phyloP scores from a whole-genome alignment of 257 asterid species.

The Coffea canephora region DNA sequence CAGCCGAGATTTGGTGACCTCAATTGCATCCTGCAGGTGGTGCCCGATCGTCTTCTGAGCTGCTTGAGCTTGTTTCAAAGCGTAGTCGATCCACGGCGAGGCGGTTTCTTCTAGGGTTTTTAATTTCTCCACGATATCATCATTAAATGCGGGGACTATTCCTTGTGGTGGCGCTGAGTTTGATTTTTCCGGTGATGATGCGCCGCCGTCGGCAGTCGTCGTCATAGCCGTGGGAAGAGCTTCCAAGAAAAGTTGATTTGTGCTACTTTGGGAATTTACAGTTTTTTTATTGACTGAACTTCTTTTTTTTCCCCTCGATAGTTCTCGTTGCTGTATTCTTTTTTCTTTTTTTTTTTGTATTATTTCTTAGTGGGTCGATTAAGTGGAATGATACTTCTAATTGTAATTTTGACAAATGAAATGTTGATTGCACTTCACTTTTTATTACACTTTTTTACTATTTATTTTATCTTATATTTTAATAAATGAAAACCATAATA shows the following conservation, averaged over 20 bases:
- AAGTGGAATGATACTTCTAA: too few species aligned
- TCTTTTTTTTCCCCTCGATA: too few species aligned
- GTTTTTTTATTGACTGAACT: background rate
- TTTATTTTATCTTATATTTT: too few species aligned
- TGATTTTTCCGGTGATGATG: conserved; percentile 15
- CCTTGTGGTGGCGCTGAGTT: conserved; percentile 16
- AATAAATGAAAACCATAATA: too few species aligned
- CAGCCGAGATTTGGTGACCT: conserved; percentile 60
- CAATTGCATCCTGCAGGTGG: conserved; percentile 57
- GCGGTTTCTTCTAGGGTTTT: conserved; percentile 22
- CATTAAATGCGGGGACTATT: background rate
- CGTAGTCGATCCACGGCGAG: conserved; percentile 63
- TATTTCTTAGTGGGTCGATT: too few species aligned
- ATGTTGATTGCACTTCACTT: too few species aligned
- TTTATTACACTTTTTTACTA: too few species aligned
- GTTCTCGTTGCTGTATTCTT: too few species aligned
- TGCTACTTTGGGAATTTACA: background rate
- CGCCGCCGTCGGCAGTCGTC: conserved; percentile 15
- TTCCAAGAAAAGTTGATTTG: background rate
- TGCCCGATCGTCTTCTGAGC: conserved; percentile 51
- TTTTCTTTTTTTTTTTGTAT: too few species aligned
- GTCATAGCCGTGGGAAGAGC: conserved; percentile 22
- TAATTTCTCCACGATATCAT: conserved; percentile 18
- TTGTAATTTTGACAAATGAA: too few species aligned
- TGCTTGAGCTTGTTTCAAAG: conserved; percentile 64